Conservation (phyloP, 805 yeast species). For the Wickerhamomyces chambardii region DNA sequence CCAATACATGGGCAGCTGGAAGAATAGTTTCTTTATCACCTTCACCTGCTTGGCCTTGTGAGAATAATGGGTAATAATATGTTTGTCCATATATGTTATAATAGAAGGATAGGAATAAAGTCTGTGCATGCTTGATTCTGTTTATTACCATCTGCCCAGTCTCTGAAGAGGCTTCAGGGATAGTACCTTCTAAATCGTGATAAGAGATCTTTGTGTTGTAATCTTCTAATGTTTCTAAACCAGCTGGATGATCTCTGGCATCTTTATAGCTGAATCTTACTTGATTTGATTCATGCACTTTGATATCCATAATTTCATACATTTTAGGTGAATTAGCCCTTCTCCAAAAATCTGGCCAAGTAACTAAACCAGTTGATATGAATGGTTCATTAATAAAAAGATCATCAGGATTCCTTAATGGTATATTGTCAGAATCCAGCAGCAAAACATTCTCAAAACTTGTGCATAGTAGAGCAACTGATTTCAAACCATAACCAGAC, state of each 20-base stretch:
- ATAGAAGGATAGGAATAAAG: conserved; percentile 42
- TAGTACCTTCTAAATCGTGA: conserved; percentile 38
- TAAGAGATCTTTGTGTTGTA: conserved; percentile 12
- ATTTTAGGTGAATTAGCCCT: conserved; percentile 51
- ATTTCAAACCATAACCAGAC: conserved; percentile 55
- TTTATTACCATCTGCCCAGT: conserved; percentile 50
- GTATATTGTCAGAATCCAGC: conserved; percentile 69
- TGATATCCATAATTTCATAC: conserved; percentile 39
- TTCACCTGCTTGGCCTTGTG: conserved; percentile 59
- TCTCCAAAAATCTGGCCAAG: conserved; percentile 66
- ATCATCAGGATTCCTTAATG: conserved; percentile 44
- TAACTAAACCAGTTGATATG: conserved; percentile 30
- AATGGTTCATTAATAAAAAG: conserved; percentile 35
- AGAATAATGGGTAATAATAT: conserved; percentile 48
- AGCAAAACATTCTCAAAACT: conserved; percentile 65
- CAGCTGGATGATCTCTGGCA: conserved; percentile 16
- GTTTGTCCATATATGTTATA: conserved; percentile 52
- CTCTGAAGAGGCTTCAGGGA: conserved; percentile 53
- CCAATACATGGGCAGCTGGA: conserved; percentile 43
- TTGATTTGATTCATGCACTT: conserved; percentile 24
- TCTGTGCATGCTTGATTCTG: conserved; percentile 40
- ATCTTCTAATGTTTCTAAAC: not conserved
- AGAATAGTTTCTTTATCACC: conserved; percentile 62
- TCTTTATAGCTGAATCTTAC: conserved; percentile 16
- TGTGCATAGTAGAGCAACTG: conserved; percentile 63